phyloP scores from a whole-genome alignment of 1,139 yeast species.

The Blastobotrys raffinosifermentans region DNA sequence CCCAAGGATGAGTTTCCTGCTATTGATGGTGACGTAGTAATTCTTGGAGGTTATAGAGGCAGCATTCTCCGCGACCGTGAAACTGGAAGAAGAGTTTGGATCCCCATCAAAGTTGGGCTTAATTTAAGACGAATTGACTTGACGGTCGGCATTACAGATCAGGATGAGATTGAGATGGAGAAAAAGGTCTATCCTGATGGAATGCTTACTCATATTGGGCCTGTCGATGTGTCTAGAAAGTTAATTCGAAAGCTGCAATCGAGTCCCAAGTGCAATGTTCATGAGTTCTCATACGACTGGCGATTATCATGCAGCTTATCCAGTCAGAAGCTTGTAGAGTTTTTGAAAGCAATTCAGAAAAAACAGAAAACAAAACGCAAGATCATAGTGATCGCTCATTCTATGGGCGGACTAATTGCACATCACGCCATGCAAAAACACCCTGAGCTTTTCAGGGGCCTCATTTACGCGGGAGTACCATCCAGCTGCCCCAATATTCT shows the following conservation, averaged over 20 bases:
- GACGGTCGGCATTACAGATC: slow-evolving; percentile 62
- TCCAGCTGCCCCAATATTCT: slow-evolving; percentile 77
- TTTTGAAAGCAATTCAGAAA: slow-evolving; percentile 43
- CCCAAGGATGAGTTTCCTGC: slow-evolving; percentile 31
- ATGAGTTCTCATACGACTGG: slow-evolving; percentile 90
- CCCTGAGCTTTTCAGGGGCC: slow-evolving; percentile 64
- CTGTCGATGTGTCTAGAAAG: slow-evolving; percentile 68
- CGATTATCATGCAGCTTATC: slow-evolving; percentile 60
- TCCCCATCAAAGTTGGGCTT: slow-evolving; percentile 81
- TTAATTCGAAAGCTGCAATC: slow-evolving; percentile 49
- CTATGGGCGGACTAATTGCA: slow-evolving; percentile 88
- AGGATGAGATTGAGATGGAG: slow-evolving; percentile 49
- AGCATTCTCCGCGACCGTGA: slow-evolving; percentile 63
- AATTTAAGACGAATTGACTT: slow-evolving; percentile 64
- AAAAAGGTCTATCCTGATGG: slow-evolving; percentile 64
- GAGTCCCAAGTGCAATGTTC: slow-evolving; percentile 58
- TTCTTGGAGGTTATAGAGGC: slow-evolving; percentile 87
- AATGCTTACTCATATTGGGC: slow-evolving; percentile 76
- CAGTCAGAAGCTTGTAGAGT: slow-evolving; percentile 45
- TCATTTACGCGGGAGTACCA: slow-evolving; percentile 80
- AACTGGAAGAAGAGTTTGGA: slow-evolving; percentile 70
- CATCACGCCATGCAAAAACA: slow-evolving; percentile 68
- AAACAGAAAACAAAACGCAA: slow-evolving; percentile 47
- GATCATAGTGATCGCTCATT: slow-evolving; percentile 67
- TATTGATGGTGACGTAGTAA: slow-evolving; percentile 68